These are phyloP conservation scores for Pleurotus giganteus DNA, from an alignment of 768 basidiomycete species.

Conservation along the genomic window DNA sequence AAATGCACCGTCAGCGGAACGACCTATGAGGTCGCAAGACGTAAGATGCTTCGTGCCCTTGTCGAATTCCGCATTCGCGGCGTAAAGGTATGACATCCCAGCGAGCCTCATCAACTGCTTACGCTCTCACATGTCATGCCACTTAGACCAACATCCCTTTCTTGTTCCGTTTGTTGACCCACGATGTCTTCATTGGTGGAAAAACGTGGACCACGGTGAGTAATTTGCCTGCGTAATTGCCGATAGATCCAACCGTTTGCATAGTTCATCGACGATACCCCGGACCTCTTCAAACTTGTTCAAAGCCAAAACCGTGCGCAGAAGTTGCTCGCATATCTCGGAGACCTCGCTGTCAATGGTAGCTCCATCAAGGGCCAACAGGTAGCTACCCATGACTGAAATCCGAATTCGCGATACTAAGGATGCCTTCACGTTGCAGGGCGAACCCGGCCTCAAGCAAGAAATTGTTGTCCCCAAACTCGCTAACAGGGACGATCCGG, in stretches of 20 bases:
- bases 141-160: constrained; percentile 99
- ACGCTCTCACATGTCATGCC: background rate
- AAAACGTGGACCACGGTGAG: constrained; percentile 96
- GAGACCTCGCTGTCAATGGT: constrained; percentile 97
- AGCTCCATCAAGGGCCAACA: constrained; percentile 95
- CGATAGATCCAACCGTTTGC: background rate
- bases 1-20: constrained; percentile 96
- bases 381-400: constrained; percentile 27
- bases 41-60: constrained; percentile 99
- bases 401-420: background rate
- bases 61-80: constrained; percentile 99
- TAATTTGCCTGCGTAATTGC: constrained; percentile 13
- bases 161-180: constrained; percentile 95
- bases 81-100: constrained; percentile 66
- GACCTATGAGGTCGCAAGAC: constrained; percentile 96
- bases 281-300: constrained; percentile 98
- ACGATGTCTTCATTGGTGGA: constrained; percentile 93
- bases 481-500: constrained; percentile 73
- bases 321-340: constrained; percentile 94
- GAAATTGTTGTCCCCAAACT: constrained; percentile 85
- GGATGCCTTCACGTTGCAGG: constrained; percentile 31
- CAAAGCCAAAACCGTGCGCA: constrained; percentile 98
- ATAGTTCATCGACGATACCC: constrained; percentile 98
- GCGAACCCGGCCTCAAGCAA: constrained; percentile 90
- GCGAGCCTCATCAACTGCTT: background rate